Evolutionary conservation across 1,284 basidiomycete species (phyloP).

Genomic region (Ceratobasidium sp.): DNA sequence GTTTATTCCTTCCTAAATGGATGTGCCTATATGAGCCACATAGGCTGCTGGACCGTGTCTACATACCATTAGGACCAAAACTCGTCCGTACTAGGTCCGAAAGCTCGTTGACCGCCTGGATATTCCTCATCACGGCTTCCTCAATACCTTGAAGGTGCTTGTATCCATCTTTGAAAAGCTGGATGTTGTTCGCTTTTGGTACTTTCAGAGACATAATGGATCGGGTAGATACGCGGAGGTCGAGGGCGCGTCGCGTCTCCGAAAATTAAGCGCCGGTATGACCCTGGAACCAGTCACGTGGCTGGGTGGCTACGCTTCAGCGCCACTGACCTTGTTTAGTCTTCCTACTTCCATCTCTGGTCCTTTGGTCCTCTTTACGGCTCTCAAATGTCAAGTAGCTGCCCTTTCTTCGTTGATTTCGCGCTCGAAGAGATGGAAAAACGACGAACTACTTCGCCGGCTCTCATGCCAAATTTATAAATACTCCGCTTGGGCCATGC

Average conservation of each 20-base stretch:
- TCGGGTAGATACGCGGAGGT: constrained; percentile 22
- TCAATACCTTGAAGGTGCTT: constrained; percentile 93
- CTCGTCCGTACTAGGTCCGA: constrained; percentile 96
- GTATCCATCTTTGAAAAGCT: constrained; percentile 96
- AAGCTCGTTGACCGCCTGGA: constrained; percentile 93
- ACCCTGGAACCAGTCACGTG: constrained; percentile 11
- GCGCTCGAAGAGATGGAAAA: not conserved
- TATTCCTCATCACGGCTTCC: constrained; percentile 94
- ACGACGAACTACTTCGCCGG: no score
- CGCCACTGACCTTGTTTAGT: no score
- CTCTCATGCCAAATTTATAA: not conserved
- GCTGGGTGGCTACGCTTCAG: not conserved
- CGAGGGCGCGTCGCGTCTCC: constrained; percentile 47
- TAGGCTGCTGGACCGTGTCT: not conserved
- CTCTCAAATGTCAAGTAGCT: no score
- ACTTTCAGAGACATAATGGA: constrained; percentile 91
- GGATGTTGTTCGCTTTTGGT: constrained; percentile 88
- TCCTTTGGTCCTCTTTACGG: no score
- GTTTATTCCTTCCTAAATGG: constrained; percentile 86
- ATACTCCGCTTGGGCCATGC: not conserved
- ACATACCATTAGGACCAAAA: constrained; percentile 93
- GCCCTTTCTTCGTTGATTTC: no score
- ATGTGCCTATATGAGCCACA: constrained; percentile 16
- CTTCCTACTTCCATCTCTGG: not conserved
- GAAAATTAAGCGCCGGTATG: constrained; percentile 44